These are phyloP conservation scores for Dactylis glomerata DNA, from an alignment of 176 grass and related monocot genomes.

Conservation along the genomic window DNA sequence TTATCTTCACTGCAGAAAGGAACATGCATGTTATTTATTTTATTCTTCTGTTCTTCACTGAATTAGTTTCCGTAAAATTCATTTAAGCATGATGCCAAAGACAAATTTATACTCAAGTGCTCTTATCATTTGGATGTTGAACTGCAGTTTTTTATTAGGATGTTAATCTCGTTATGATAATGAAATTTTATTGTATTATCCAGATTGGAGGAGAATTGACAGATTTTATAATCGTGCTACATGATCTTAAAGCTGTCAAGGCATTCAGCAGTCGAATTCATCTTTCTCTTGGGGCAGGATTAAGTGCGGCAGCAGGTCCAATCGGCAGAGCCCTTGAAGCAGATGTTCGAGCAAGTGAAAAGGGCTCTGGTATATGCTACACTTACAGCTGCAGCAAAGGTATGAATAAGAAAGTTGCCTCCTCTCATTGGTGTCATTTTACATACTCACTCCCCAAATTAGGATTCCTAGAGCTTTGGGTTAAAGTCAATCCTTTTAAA, in stretches of 20 bases:
- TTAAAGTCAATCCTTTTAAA: no score
- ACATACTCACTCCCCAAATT: neutral
- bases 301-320: slow-evolving; percentile 84
- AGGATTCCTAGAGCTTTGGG: no score
- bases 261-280: slow-evolving; percentile 79
- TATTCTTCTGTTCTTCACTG: neutral
- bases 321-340: slow-evolving; percentile 91
- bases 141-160: slow-evolving; percentile 3
- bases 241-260: slow-evolving; percentile 68
- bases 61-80: neutral
- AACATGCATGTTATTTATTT: neutral
- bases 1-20: neutral
- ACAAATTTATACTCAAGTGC: neutral
- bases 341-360: slow-evolving; percentile 77
- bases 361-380: slow-evolving; percentile 86
- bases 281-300: slow-evolving; percentile 82
- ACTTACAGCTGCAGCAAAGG: slow-evolving; percentile 99
- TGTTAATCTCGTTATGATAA: neutral
- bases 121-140: neutral
- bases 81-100: neutral
- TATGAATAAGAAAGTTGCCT: slow-evolving; percentile 21
- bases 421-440: neutral
- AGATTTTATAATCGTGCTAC: slow-evolving; percentile 91
- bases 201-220: slow-evolving; percentile 92
- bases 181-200: slow-evolving; percentile 6